These are phyloP conservation scores for Cercophora scortea DNA, from an alignment of 495 filamentous ascomycete genomes.

Conservation along the genomic window DNA sequence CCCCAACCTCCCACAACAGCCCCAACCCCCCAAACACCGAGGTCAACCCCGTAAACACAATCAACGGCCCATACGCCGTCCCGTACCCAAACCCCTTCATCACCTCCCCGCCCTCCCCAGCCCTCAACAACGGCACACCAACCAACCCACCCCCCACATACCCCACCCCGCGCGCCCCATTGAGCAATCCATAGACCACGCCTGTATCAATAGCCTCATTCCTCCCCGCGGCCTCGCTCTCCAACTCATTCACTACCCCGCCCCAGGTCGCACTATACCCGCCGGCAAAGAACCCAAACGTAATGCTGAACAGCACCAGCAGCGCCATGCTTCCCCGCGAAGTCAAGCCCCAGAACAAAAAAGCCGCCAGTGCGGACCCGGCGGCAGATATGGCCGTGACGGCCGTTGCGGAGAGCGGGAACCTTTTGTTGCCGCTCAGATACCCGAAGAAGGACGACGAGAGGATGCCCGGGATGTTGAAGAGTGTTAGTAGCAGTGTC, in stretches of 20 bases:
- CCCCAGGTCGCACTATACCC: conserved; percentile 4
- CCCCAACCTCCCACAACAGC: not conserved
- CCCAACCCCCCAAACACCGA: not conserved
- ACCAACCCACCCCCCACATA: conserved; percentile 1
- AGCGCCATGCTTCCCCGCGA: conserved; percentile 1
- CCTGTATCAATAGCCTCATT: conserved; percentile 3
- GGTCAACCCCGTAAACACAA: not conserved
- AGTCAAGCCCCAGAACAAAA: conserved; percentile 1
- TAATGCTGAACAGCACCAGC: conserved; percentile 1
- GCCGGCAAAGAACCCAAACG: conserved; percentile 3
- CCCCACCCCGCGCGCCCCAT: not conserved
- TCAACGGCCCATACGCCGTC: conserved; percentile 2
- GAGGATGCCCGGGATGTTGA: conserved; percentile 1
- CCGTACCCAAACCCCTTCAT: conserved; percentile 1
- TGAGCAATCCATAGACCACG: conserved; percentile 1
- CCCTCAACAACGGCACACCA: conserved; percentile 1
- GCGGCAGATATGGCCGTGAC: not conserved
- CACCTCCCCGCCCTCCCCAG: not conserved
- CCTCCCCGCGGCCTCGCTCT: not conserved
- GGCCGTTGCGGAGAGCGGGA: not conserved
- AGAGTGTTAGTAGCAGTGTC: not conserved
- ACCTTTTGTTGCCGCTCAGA: not conserved
- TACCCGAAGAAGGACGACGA: conserved; percentile 4
- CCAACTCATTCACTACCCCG: not conserved
- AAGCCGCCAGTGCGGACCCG: not conserved